These are phyloP conservation scores for peach (Prunus persica) DNA, from an alignment of 306 rosid genomes.

Conservation along the genomic window Prunus_persica_NCBIv2 NC_034013.1:14568001-14568500, in stretches of 20 bases:
- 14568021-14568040: slow-evolving; percentile 57
- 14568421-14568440: not conserved
- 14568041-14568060: slow-evolving; percentile 53
- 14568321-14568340: not conserved
- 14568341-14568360: not conserved
- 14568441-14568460: not conserved
- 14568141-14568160: slow-evolving; percentile 47
- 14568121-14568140: slow-evolving; percentile 57
- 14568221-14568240: not conserved
- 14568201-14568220: not conserved
- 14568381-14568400: not conserved
- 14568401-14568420: not conserved
- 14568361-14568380: not conserved
- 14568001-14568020: slow-evolving; percentile 54
- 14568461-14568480: no score
- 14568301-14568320: not conserved
- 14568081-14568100: slow-evolving; percentile 58
- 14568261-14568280: not conserved
- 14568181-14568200: not conserved
- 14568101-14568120: slow-evolving; percentile 70
- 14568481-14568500: no score
- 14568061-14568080: slow-evolving; percentile 58
- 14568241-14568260: not conserved
- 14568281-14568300: not conserved
- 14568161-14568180: slow-evolving; percentile 25